These are phyloP conservation scores for Abelmoschus esculentus DNA, from an alignment of 345 rosid species.

Conservation along the genomic window DNA sequence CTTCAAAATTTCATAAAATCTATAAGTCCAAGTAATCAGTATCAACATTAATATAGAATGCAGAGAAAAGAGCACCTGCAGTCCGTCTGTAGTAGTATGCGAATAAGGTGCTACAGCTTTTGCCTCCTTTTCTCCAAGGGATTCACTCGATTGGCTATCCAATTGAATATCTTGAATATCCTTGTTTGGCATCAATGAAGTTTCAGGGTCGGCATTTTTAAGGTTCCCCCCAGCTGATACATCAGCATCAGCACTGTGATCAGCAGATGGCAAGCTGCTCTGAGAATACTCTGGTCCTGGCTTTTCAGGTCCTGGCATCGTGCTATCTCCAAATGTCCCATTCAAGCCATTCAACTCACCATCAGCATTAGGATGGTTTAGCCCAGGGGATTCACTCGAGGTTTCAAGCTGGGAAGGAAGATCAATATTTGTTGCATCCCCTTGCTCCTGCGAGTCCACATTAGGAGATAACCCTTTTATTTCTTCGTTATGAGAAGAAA, in stretches of 20 bases:
- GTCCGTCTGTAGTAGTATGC: slow-evolving; percentile 12
- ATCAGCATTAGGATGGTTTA: slow-evolving; percentile 18
- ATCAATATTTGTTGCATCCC: slow-evolving; percentile 23
- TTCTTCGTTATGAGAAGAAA: slow-evolving; percentile 27
- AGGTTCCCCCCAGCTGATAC: slow-evolving; percentile 22
- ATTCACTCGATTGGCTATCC: slow-evolving; percentile 19
- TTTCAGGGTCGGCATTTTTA: slow-evolving; percentile 28
- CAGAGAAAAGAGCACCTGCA: slow-evolving; percentile 33
- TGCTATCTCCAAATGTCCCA: slow-evolving; percentile 22
- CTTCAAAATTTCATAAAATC: background rate
- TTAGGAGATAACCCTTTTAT: slow-evolving; percentile 19
- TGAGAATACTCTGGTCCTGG: slow-evolving; percentile 17
- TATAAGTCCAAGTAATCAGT: background rate
- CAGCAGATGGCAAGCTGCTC: slow-evolving; percentile 21
- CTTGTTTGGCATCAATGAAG: slow-evolving; percentile 28
- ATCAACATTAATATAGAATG: background rate
- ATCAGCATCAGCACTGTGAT: slow-evolving; percentile 22
- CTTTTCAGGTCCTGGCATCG: slow-evolving; percentile 24
- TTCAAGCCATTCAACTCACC: slow-evolving; percentile 25
- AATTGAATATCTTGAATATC: slow-evolving; percentile 21
- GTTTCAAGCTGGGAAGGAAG: slow-evolving; percentile 28
- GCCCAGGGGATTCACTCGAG: slow-evolving; percentile 20
- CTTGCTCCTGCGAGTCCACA: slow-evolving; percentile 23
- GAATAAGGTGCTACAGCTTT: slow-evolving; percentile 13
- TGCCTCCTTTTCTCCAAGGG: slow-evolving; percentile 19